A percentile compares a stretch with the other conserved stretches of the same genome.
Evolutionary conservation across 768 basidiomycete species (phyloP).

Genomic region (Leucocoprinus leucothites): DNA sequence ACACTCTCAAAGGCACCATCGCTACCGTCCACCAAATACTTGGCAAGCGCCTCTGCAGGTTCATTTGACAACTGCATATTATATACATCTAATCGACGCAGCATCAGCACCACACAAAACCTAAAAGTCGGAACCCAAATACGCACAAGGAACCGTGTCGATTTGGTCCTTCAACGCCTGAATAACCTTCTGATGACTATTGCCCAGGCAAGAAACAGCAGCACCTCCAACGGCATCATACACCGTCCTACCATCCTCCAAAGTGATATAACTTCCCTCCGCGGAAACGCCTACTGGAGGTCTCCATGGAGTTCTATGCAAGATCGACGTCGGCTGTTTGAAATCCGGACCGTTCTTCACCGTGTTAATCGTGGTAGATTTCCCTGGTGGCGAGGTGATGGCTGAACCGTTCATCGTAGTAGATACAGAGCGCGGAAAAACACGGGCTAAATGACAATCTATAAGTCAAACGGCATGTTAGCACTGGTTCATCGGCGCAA

Average conservation of each 20-base stretch:
- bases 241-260: conserved; percentile 65
- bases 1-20: conserved; percentile 71
- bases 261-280: conserved; percentile 67
- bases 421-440: neutral
- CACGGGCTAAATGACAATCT: neutral
- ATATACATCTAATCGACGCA: conserved; percentile 62
- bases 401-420: neutral
- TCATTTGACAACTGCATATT: conserved; percentile 81
- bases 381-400: neutral
- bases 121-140: neutral
- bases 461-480: too few species aligned
- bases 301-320: conserved; percentile 71
- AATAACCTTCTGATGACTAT: conserved; percentile 66
- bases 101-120: neutral
- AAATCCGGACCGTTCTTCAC: neutral
- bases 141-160: conserved; percentile 73
- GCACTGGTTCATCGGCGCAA: too few species aligned
- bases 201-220: conserved; percentile 78
- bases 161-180: conserved; percentile 78
- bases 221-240: conserved; percentile 86
- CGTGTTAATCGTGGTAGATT: conserved; percentile 5
- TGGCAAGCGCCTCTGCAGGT: conserved; percentile 79
- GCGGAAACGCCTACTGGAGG: conserved; percentile 67
- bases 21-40: conserved; percentile 57
- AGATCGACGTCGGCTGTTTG: conserved; percentile 29